Percentiles rank a stretch among this genome's conserved stretches.
These are phyloP conservation scores for Parachaetomium inaequale DNA, from an alignment of 495 filamentous ascomycete genomes.

Conservation along the genomic window DNA sequence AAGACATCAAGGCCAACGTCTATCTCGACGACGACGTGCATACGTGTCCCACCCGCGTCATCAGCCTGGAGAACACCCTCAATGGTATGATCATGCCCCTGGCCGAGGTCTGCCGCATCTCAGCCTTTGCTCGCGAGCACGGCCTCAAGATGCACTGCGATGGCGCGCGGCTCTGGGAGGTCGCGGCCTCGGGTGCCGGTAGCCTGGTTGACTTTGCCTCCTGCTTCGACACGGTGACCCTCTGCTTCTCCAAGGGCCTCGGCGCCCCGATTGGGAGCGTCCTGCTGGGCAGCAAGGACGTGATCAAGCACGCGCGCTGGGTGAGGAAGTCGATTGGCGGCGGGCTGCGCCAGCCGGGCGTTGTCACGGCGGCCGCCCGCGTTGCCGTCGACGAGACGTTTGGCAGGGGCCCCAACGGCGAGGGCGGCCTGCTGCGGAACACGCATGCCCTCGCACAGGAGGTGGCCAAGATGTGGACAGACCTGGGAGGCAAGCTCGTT, in stretches of 20 bases:
- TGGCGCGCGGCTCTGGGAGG: conserved; percentile 82
- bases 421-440: conserved; percentile 59
- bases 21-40: conserved; percentile 51
- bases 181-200: conserved; percentile 57
- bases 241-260: conserved; percentile 87
- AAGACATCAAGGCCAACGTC: conserved; percentile 60
- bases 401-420: conserved; percentile 53
- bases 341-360: conserved; percentile 68
- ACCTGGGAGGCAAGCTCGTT: conserved; percentile 55
- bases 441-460: conserved; percentile 64
- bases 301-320: conserved; percentile 72
- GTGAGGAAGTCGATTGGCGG: conserved; percentile 83
- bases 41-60: conserved; percentile 69
- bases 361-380: conserved; percentile 55
- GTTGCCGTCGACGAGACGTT: conserved; percentile 69
- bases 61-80: conserved; percentile 83
- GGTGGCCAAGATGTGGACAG: conserved; percentile 61
- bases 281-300: conserved; percentile 60
- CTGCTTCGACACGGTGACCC: conserved; percentile 73
- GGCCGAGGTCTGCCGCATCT: conserved; percentile 61
- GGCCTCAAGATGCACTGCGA: conserved; percentile 76
- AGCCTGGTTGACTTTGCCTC: conserved; percentile 63
- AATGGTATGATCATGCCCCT: conserved; percentile 75
- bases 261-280: conserved; percentile 86
- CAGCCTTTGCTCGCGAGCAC: conserved; percentile 63